Conservation (phyloP, 495 filamentous ascomycete species). For the Cryomyces minteri region DNA sequence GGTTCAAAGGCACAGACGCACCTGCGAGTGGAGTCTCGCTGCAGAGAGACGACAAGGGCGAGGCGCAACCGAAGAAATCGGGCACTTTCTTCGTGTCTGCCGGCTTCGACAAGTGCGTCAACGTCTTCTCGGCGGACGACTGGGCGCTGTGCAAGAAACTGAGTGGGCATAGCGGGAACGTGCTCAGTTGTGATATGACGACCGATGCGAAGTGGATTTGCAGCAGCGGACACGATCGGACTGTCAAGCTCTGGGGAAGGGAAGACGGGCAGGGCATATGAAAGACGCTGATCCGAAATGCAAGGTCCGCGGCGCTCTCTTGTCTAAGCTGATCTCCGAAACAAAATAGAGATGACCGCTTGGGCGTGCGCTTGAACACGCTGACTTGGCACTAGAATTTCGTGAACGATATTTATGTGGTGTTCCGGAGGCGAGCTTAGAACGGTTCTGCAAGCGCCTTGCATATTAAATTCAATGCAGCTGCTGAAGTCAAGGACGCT, state of each 20-base stretch:
- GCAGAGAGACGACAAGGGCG: conserved; percentile 39
- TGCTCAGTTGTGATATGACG: conserved; percentile 75
- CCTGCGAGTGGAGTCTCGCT: conserved; percentile 30
- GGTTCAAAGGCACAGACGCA: conserved; percentile 70
- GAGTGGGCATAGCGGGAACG: conserved; percentile 79
- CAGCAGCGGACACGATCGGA: conserved; percentile 81
- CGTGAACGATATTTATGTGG: too few relatives aligned
- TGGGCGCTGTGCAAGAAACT: conserved; percentile 81
- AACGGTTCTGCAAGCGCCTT: too few relatives aligned
- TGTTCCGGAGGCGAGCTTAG: too few relatives aligned
- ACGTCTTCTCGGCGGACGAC: conserved; percentile 88
- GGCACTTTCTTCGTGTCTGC: conserved; percentile 81
- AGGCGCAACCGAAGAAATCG: conserved; percentile 35
- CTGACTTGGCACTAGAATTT: too few relatives aligned
- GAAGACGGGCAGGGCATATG: conserved; percentile 31
- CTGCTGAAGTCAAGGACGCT: too few relatives aligned
- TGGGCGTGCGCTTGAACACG: too few relatives aligned
- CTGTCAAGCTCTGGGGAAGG: conserved; percentile 89
- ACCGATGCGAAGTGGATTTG: conserved; percentile 79
- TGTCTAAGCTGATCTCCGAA: too few relatives aligned
- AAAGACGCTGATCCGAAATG: too few relatives aligned
- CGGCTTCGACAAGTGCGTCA: conserved; percentile 91
- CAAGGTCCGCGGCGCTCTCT: too few relatives aligned
- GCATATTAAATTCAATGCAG: too few relatives aligned
- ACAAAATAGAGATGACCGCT: too few relatives aligned